phyloP scores from a whole-genome alignment of 768 basidiomycete species.

The Boletus sp. region DNA sequence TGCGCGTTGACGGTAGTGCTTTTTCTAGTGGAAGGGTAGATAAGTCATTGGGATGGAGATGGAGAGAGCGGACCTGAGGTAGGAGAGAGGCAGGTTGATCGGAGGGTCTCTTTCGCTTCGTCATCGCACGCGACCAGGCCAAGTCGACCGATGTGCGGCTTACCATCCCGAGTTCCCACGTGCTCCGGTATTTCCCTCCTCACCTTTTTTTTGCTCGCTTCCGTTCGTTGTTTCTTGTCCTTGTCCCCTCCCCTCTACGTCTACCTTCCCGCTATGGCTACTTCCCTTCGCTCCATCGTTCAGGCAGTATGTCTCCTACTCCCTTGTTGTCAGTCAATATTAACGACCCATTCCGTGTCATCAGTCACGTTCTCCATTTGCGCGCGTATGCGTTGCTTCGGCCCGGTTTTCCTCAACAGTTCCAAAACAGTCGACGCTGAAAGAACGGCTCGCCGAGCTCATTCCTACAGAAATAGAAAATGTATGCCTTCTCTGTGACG shows the following conservation, averaged over 20 bases:
- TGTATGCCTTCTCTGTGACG: slow-evolving; percentile 12
- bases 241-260: neutral
- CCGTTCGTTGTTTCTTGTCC: neutral
- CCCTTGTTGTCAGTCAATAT: neutral
- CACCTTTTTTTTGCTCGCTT: slow-evolving; percentile 7
- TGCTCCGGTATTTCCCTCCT: slow-evolving; percentile 28
- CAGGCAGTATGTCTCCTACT: slow-evolving; percentile 35
- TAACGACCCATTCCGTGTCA: neutral
- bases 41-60: neutral
- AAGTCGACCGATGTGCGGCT: neutral
- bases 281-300: slow-evolving; percentile 36
- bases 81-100: slow-evolving; percentile 29
- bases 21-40: slow-evolving; percentile 51
- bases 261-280: slow-evolving; percentile 40
- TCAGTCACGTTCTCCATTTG: slow-evolving; percentile 50
- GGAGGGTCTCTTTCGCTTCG: slow-evolving; percentile 28
- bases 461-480: slow-evolving; percentile 76
- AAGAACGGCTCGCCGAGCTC: slow-evolving; percentile 90
- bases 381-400: slow-evolving; percentile 44
- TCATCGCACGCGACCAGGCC: neutral
- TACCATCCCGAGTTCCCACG: slow-evolving; percentile 12
- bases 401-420: slow-evolving; percentile 65
- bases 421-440: slow-evolving; percentile 72
- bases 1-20: slow-evolving; percentile 79
- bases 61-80: slow-evolving; percentile 45